Evolutionary conservation across 345 rosid genomes (phyloP), one percentile per base, ranked within the genome.

Genomic region (Aethionema arabicum): DNA sequence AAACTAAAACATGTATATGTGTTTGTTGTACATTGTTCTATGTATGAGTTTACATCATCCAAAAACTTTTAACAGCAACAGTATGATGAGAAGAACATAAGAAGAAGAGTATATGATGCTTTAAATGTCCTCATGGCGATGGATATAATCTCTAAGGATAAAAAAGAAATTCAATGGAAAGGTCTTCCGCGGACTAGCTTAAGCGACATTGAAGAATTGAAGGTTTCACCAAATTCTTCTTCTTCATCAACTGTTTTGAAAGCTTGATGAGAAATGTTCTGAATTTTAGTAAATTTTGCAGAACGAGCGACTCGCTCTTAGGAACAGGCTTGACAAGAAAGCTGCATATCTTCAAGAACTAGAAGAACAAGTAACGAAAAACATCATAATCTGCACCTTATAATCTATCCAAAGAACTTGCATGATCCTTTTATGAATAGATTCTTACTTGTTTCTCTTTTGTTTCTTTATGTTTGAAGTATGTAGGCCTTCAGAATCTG

Each of bases 31-130:
- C 5, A 8, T 62, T 33, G 40, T 49, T 2, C 12, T 40, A 14
- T 33, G 4, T 5, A 27, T 46, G 36, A 11, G 15, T 37, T 37
- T 35, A 58, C 51, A 55, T 45, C 12, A 42, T 59, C 14, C 41
- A 38, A 39, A 59, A 43, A 52, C 30, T 49, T 62, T 48, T 59
- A 58, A 44, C 96, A 90, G 95, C 96, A 86, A 80, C 99, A 90
- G 51, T 95, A 84, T 73, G 99, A 95, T 42, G 99, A 95, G 82
- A 95, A 95, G 74, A 95, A 90, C 84, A 95, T 95, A 56, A 78
- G 99, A 59, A 68, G 99, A 67, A 83, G 99, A 81, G 99, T 95
- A 42, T 95, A 95, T 73, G 99, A 95, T 81, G 99, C 99, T 29
- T 76, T 95, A 52, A 95, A 95, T 74, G 99, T 95, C 32, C 95